A percentile compares a stretch with the other conserved stretches of the same genome.
Evolutionary conservation across 2,329 filamentous ascomycete genomes (phyloP).

Genomic region (Didymellaceae sp.): DNA sequence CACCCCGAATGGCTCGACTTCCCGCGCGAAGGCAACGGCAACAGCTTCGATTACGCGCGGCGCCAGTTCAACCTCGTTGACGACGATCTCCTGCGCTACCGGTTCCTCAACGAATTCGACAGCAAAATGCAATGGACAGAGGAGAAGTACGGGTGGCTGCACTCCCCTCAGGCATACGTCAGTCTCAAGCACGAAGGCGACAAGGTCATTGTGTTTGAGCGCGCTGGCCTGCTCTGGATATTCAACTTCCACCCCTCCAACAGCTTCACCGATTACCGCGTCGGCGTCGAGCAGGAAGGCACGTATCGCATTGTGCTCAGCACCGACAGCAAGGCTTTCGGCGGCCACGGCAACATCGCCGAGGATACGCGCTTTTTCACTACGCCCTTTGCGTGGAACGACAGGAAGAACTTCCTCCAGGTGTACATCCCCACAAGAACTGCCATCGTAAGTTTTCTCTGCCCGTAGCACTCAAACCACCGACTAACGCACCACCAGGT

Average conservation of each 20-base stretch:
- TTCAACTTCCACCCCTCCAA: slow-evolving; percentile 92
- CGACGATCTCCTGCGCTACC: slow-evolving; percentile 83
- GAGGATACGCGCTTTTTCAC: slow-evolving; percentile 90
- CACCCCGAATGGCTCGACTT: slow-evolving; percentile 99
- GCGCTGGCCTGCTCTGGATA: slow-evolving; percentile 86
- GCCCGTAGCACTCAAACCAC: neutral
- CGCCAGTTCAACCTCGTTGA: slow-evolving; percentile 93
- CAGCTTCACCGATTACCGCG: slow-evolving; percentile 90
- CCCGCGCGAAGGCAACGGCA: slow-evolving; percentile 88
- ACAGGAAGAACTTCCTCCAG: slow-evolving; percentile 86
- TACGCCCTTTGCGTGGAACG: slow-evolving; percentile 88
- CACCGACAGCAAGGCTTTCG: slow-evolving; percentile 77
- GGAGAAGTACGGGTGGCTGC: slow-evolving; percentile 89
- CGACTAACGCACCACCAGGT: slow-evolving; percentile 27
- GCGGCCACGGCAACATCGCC: slow-evolving; percentile 79
- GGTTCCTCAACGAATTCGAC: slow-evolving; percentile 93
- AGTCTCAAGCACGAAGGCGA: slow-evolving; percentile 92
- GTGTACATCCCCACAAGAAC: slow-evolving; percentile 87
- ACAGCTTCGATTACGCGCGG: slow-evolving; percentile 93
- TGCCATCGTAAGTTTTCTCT: slow-evolving; percentile 70
- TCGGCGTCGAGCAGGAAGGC: slow-evolving; percentile 83
- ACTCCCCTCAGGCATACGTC: slow-evolving; percentile 84
- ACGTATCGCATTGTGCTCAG: slow-evolving; percentile 89
- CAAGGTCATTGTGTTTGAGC: slow-evolving; percentile 95
- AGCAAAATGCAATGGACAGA: slow-evolving; percentile 87